Conservation (phyloP, 2,329 filamentous ascomycete species). For the Lecanicillium sp. region DNA sequence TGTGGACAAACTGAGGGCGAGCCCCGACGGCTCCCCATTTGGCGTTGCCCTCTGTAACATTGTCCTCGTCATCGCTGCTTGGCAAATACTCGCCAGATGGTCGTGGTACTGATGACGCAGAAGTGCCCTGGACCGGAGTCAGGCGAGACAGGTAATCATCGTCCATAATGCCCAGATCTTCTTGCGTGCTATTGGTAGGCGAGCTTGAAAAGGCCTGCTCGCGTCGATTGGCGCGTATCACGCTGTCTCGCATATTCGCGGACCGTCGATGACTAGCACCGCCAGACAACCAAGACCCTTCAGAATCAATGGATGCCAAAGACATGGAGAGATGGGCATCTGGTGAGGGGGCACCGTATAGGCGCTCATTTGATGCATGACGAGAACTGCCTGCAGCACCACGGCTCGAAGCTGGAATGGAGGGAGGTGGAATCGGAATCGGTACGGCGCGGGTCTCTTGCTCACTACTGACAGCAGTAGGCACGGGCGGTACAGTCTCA, state of each 20-base stretch:
- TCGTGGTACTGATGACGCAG: conserved; percentile 22
- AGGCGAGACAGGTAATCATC: conserved; percentile 64
- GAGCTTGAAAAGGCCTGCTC: conserved; percentile 28
- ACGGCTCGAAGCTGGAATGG: conserved; percentile 9
- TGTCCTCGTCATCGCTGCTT: conserved; percentile 52
- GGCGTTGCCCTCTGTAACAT: conserved; percentile 45
- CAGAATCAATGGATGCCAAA: conserved; percentile 87
- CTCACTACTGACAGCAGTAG: conserved; percentile 20
- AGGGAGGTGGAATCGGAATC: conserved; percentile 14
- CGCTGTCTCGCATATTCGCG: conserved; percentile 35
- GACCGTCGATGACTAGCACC: conserved; percentile 44
- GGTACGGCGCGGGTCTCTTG: conserved; percentile 14
- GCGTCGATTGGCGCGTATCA: conserved; percentile 21
- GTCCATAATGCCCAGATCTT: conserved; percentile 53
- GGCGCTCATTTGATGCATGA: conserved; percentile 15
- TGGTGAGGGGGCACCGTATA: conserved; percentile 31
- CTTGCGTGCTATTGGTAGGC: conserved; percentile 41
- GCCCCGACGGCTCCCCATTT: conserved; percentile 44
- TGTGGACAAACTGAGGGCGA: conserved; percentile 50
- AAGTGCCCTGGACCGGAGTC: conserved; percentile 17
- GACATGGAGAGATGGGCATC: conserved; percentile 70
- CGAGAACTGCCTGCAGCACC: background rate
- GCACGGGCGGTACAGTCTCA: conserved; percentile 45
- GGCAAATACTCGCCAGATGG: conserved; percentile 43
- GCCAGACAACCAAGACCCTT: conserved; percentile 91